Conservation (phyloP, 2,329 filamentous ascomycete genomes). For the Cadophora sp. region DNA sequence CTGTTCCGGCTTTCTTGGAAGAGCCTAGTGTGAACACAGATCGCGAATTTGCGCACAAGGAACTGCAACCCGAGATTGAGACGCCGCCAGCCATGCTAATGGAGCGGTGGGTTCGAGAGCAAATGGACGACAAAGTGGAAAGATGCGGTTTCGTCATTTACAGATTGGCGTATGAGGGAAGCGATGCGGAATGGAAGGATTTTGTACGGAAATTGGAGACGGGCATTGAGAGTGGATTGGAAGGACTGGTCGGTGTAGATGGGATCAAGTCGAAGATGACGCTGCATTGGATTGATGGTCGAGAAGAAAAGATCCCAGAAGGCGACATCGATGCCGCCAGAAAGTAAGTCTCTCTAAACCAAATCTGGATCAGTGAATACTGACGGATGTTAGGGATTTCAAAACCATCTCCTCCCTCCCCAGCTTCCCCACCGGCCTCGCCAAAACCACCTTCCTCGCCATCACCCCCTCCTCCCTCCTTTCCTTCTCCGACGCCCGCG, state of each 20-base stretch:
- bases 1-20: constrained; percentile 31
- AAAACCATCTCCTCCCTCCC: constrained; percentile 19
- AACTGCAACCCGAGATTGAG: constrained; percentile 27
- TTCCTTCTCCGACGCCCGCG: constrained; percentile 20
- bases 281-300: constrained; percentile 35
- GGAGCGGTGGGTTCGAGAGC: constrained; percentile 31
- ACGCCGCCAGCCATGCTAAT: constrained; percentile 19
- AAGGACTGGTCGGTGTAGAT: constrained; percentile 26
- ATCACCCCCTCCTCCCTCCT: constrained; percentile 26
- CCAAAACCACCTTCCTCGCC: constrained; percentile 30
- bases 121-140: constrained; percentile 23
- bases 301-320: constrained; percentile 30
- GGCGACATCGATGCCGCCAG: constrained; percentile 34
- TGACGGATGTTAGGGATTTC: constrained; percentile 29
- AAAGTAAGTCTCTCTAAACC: constrained; percentile 23
- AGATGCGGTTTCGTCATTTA: constrained; percentile 36
- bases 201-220: constrained; percentile 21
- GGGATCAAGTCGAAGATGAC: constrained; percentile 29
- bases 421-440: constrained; percentile 23
- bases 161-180: constrained; percentile 29
- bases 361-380: background rate
- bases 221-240: constrained; percentile 30
- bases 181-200: constrained; percentile 30
- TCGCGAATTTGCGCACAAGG: constrained; percentile 32
- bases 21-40: constrained; percentile 26